phyloP scores from a whole-genome alignment of 202 grass and related monocot genomes.

The Saccharum hybrid region DNA sequence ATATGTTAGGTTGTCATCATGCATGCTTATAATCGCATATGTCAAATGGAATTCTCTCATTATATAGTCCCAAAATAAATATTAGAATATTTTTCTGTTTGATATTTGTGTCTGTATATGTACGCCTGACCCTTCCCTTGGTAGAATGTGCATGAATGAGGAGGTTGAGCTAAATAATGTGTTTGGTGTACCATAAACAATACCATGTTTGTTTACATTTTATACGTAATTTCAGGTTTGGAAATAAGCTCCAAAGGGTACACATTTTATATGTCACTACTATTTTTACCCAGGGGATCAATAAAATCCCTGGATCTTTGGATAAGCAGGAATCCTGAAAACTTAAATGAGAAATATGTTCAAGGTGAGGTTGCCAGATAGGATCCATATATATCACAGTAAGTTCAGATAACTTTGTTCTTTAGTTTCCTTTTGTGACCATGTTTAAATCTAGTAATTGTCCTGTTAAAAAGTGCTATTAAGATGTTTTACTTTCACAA shows the following conservation, averaged over 20 bases:
- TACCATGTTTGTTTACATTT: background rate
- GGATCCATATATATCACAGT: slow-evolving; percentile 25
- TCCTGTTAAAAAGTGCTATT: slow-evolving; percentile 2
- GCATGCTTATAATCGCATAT: background rate
- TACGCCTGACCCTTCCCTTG: background rate
- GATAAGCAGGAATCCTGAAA: slow-evolving; percentile 17
- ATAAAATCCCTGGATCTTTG: slow-evolving; percentile 26
- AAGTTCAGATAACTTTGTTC: slow-evolving; percentile 31
- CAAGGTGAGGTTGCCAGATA: background rate
- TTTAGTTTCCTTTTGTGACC: slow-evolving; percentile 27
- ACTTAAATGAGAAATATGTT: background rate
- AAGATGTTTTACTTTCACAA: slow-evolving; percentile 16
- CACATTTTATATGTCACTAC: background rate
- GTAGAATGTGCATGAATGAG: slow-evolving; percentile 1
- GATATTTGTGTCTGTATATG: background rate
- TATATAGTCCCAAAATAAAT: background rate
- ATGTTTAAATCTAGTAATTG: slow-evolving; percentile 23
- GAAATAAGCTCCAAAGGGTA: slow-evolving; percentile 22
- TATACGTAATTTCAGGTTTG: background rate
- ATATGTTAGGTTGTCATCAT: background rate
- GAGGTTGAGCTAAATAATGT: background rate
- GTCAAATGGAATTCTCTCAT: background rate
- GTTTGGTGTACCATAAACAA: slow-evolving; percentile 13
- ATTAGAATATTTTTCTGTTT: background rate
- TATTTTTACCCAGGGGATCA: background rate